These are phyloP conservation scores for Tolypocladium pustulatum DNA, from an alignment of 2,329 filamentous ascomycete species.

Conservation along the genomic window DNA sequence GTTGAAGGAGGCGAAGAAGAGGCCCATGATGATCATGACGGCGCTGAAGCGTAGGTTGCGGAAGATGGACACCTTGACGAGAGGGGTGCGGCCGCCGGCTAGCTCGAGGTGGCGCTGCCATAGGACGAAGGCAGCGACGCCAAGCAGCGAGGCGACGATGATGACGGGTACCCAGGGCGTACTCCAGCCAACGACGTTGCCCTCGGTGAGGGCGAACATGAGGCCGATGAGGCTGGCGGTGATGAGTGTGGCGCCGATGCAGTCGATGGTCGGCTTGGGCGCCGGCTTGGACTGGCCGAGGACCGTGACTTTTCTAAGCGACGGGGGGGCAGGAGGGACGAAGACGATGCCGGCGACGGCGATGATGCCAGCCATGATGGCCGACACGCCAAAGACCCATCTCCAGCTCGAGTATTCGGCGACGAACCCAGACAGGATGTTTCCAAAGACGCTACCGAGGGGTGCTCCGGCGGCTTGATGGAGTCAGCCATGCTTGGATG, in stretches of 20 bases:
- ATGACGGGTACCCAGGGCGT: slow-evolving; percentile 51
- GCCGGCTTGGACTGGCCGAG: slow-evolving; percentile 19
- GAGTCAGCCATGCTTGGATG: not conserved
- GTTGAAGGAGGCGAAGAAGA: slow-evolving; percentile 60
- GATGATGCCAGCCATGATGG: slow-evolving; percentile 47
- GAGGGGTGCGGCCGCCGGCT: slow-evolving; percentile 26
- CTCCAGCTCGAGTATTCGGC: slow-evolving; percentile 53
- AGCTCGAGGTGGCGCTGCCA: slow-evolving; percentile 44
- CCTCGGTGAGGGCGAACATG: slow-evolving; percentile 57
- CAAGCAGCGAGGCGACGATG: slow-evolving; percentile 45
- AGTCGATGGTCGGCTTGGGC: slow-evolving; percentile 40
- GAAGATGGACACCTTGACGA: slow-evolving; percentile 61
- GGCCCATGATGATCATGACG: slow-evolving; percentile 52
- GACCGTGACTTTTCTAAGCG: slow-evolving; percentile 12
- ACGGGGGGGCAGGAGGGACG: slow-evolving; percentile 41
- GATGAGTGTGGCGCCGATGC: slow-evolving; percentile 53
- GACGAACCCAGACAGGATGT: slow-evolving; percentile 53
- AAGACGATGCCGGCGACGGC: slow-evolving; percentile 46
- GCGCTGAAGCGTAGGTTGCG: slow-evolving; percentile 47
- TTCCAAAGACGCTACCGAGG: slow-evolving; percentile 54
- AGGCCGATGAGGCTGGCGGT: slow-evolving; percentile 52
- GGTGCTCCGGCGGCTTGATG: slow-evolving; percentile 48
- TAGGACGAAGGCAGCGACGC: slow-evolving; percentile 44
- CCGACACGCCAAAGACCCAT: slow-evolving; percentile 57
- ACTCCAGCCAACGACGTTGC: slow-evolving; percentile 58